Conservation (phyloP, 345 rosid species). For the Populus euphratica region DNA sequence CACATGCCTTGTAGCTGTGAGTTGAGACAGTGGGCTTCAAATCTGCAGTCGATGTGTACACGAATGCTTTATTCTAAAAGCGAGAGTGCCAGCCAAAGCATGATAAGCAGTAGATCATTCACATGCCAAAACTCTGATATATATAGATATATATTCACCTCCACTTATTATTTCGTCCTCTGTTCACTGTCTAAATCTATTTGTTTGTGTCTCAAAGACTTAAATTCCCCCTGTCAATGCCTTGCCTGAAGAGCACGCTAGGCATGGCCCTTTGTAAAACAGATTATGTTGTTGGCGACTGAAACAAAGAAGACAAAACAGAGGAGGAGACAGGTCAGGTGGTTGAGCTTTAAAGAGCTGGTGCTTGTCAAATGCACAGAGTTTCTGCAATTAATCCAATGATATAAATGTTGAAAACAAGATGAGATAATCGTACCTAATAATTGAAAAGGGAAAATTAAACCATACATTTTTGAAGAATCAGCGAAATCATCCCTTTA, state of each 20-base stretch:
- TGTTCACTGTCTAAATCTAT: background rate
- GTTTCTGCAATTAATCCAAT: background rate
- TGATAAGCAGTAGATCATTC: background rate
- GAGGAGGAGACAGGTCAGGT: too few species aligned
- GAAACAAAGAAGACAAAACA: too few species aligned
- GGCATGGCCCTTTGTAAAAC: too few species aligned
- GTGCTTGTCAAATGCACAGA: background rate
- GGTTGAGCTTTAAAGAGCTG: background rate
- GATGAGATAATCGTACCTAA: background rate
- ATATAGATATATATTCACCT: too few species aligned
- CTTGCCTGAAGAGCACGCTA: too few species aligned
- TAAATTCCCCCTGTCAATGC: background rate
- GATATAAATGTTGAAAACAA: background rate
- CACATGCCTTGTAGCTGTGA: conserved; percentile 25
- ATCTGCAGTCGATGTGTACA: background rate
- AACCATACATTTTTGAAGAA: background rate
- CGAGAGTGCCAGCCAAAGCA: background rate
- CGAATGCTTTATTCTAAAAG: conserved; percentile 5
- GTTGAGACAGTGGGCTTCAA: conserved; percentile 16
- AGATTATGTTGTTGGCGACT: too few species aligned
- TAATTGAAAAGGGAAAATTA: background rate
- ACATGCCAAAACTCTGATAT: background rate
- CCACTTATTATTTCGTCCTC: background rate
- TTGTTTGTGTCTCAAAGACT: background rate
- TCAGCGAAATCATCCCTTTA: background rate